A percentile compares a stretch with the other conserved stretches of the same genome.
phyloP scores from a whole-genome alignment of 2,329 filamentous ascomycete genomes.

The Beauveria varroae region DNA sequence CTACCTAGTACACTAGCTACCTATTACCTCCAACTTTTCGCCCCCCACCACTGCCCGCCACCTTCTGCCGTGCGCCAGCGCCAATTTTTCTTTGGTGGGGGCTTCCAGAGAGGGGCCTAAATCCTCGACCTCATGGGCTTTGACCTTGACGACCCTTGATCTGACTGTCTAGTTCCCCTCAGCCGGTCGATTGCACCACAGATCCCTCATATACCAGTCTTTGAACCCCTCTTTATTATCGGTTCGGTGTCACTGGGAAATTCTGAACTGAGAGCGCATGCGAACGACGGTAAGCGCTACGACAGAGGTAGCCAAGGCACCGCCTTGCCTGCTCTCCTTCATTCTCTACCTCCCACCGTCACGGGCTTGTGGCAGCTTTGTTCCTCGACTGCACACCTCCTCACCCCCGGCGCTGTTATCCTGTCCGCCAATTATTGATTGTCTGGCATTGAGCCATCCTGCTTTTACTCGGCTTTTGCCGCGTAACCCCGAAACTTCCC shows the following conservation, averaged over 20 bases:
- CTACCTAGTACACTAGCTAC: too few relatives aligned
- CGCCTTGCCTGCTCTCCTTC: neutral
- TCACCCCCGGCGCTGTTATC: neutral
- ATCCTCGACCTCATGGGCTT: conserved; percentile 5
- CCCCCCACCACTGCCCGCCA: neutral
- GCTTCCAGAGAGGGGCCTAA: conserved; percentile 7
- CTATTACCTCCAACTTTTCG: too few relatives aligned
- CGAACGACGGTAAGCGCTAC: conserved; percentile 6
- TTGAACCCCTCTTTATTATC: neutral
- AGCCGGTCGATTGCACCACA: neutral
- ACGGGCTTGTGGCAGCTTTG: neutral
- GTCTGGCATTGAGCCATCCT: neutral
- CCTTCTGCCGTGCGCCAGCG: neutral
- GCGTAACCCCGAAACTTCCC: neutral
- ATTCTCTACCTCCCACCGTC: neutral
- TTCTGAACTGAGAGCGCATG: neutral
- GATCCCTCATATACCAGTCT: neutral
- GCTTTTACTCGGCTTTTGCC: neutral
- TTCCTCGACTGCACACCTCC: neutral
- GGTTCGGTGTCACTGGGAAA: neutral
- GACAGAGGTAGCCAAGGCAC: neutral
- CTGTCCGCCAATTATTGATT: neutral
- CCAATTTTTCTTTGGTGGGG: conserved; percentile 12
- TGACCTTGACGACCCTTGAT: conserved; percentile 3
- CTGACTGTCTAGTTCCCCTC: neutral